Evolutionary conservation across 2,329 filamentous ascomycete genomes (phyloP).

Genomic region (Penicillium sp.): DNA sequence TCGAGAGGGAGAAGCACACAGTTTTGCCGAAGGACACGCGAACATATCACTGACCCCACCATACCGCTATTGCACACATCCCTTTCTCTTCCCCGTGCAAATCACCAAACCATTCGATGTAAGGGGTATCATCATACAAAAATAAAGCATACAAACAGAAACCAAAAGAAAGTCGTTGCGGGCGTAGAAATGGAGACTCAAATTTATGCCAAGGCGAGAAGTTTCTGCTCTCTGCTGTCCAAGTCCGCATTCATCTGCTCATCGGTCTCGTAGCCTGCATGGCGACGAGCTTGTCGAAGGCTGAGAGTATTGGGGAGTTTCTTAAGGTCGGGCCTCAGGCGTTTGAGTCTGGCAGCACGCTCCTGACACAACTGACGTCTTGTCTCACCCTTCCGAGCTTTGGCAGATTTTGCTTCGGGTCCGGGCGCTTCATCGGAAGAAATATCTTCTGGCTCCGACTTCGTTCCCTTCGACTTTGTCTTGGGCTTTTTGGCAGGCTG

Average conservation of each 20-base stretch:
- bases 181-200: background rate
- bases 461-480: background rate
- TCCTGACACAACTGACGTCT: conserved; percentile 30
- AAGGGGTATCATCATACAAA: conserved; percentile 16
- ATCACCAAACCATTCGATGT: conserved; percentile 10
- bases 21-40: background rate
- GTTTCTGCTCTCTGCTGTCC: conserved; percentile 23
- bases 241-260: conserved; percentile 37
- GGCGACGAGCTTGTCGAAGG: conserved; percentile 30
- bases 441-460: conserved; percentile 6
- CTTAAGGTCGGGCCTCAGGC: conserved; percentile 31
- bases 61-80: background rate
- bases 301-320: conserved; percentile 28
- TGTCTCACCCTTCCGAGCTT: conserved; percentile 28
- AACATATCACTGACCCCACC: background rate
- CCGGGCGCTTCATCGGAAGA: conserved; percentile 4
- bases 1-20: background rate
- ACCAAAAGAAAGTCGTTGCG: conserved; percentile 10
- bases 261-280: conserved; percentile 34
- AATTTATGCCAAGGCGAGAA: conserved; percentile 1
- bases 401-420: conserved; percentile 12
- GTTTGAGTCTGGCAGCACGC: conserved; percentile 32
- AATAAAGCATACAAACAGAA: conserved; percentile 9
- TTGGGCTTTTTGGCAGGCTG: background rate
- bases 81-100: background rate